Evolutionary conservation across 2,329 filamentous ascomycete genomes (phyloP), one percentile per base, ranked within the genome.

Genomic region (Exophiala dermatitidis): DNA sequence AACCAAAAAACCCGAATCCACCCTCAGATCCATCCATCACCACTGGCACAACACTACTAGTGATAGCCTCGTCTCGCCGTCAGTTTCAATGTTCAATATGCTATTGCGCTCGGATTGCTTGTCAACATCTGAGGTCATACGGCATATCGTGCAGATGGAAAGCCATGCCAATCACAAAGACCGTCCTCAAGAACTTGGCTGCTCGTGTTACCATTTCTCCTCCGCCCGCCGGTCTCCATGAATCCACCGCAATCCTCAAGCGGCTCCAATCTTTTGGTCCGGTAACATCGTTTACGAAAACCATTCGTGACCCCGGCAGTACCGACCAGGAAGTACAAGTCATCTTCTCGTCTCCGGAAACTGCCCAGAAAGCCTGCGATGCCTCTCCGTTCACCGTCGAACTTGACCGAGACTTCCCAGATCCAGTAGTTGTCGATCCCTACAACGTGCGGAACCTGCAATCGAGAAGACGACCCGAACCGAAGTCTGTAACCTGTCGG

Each of bases 381-480:
- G 49, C 50, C 19, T 59, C 48, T 36, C 57, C 59, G 9, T 57
- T 61, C 51, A 52, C 44, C 7, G 53, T 62, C 26, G 34, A 51
- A n/a, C 52, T 56, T 12, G 54, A 57, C 44, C 41, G 54, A n/a
- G 34, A 60, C 34, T 29, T 55, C 31, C 57, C 59, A 9, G 53
- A 60, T 43, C 53, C 60, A 9, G 42, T 44, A 28, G 48, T 56
- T 26, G 47, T 51, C 47, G 60, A 62, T 46, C 60, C 60, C 4
- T 62, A 58, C 57, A 62, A 62, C 33, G 53, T 61, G 28, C 54
- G 59, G 34, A 55, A 57, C 34, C 52, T 61, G 4, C 57, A 60
- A 41, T 48, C 57, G 19, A 55, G 60, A 31, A 52, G 49, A 33
- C 46, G 33, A 10, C 59, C 57, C 30, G 31, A 33, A 9, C 52